Base-by-base conservation (phyloP, 169 alveolate genomes). In the Cryptosporidium parvum region DNA sequence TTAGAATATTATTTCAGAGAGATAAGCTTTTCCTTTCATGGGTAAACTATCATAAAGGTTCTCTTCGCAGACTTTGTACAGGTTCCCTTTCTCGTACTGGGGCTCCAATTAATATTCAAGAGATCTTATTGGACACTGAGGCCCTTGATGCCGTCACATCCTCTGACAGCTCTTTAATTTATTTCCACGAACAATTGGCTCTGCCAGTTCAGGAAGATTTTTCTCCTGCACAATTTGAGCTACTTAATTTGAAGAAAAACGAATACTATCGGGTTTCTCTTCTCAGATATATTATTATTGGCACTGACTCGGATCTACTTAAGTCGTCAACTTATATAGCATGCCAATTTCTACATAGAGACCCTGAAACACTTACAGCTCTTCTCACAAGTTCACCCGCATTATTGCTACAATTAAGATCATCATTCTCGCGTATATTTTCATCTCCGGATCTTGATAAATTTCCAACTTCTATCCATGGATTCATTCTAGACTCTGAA, bases 1-100 rank as follows among this genome's bases (percentile, higher is more conserved):
- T 80, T 62, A 59, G 65, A 62, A 62, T 80, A 31, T 51, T 80
- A 18, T 67, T 80, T 33, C 89, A 80, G 70, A 80, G 89, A 44
- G 89, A 80, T 29, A 59, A 65, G n/a, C 23, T 80, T 18, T 80
- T 80, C 26, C 69, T 62, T 35, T 61, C 37, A 31, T 80, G 89
- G 89, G 89, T 80, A 5, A 51, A 65, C 23, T 42, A 80, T 44
- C 65, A 80, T 51, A 80, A 80, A 42, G 12, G 39, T 26, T 59
- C 53, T 4, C 39, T 80, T 26, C 37, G 70, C 14, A 37, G 39
- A 62, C 89, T 59, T n/a, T 80, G 70, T 62, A 31, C 44, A 23
- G 48, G 70, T 39, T 73, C 52, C 23, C 48, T 62, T 21, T 48
- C 58, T 14, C 69, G 52, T 48, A 26, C 69, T 37, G 52, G 62